phyloP scores from a whole-genome alignment of 306 rosid species.

The Betula pendula region DNA sequence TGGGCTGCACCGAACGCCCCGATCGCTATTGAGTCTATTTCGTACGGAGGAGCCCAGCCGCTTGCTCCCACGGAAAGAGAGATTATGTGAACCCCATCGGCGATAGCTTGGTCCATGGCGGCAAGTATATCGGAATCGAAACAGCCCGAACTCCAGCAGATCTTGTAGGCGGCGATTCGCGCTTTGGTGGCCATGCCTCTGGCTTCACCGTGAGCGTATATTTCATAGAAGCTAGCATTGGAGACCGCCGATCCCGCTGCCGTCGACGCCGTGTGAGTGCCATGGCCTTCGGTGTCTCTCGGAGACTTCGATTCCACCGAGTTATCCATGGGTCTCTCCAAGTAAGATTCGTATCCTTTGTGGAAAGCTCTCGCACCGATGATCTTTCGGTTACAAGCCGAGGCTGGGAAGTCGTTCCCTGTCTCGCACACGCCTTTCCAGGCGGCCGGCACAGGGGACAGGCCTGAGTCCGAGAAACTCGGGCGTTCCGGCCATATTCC shows the following conservation, averaged over 20 bases:
- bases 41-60: slow-evolving; percentile 54
- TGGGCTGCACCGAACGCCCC: slow-evolving; percentile 72
- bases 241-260: slow-evolving; percentile 62
- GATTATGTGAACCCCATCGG: slow-evolving; percentile 73
- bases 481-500: slow-evolving; percentile 81
- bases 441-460: slow-evolving; percentile 41
- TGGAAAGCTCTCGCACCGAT: slow-evolving; percentile 66
- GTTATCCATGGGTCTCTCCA: slow-evolving; percentile 48
- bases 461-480: slow-evolving; percentile 54
- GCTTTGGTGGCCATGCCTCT: slow-evolving; percentile 89
- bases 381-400: slow-evolving; percentile 65
- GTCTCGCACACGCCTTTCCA: slow-evolving; percentile 71
- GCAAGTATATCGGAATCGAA: slow-evolving; percentile 90
- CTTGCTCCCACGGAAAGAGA: slow-evolving; percentile 82
- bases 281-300: slow-evolving; percentile 80
- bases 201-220: slow-evolving; percentile 73
- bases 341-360: slow-evolving; percentile 56
- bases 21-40: slow-evolving; percentile 72
- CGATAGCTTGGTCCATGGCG: slow-evolving; percentile 86
- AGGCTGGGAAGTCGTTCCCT: slow-evolving; percentile 42
- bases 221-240: slow-evolving; percentile 62
- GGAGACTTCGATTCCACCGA: slow-evolving; percentile 60
- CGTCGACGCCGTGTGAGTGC: slow-evolving; percentile 79
- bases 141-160: slow-evolving; percentile 78
- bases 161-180: slow-evolving; percentile 79